A percentile compares a stretch with the other conserved stretches of the same genome.
Conservation (phyloP, 2,329 filamentous ascomycete genomes). For the Neofusicoccum sp. region DNA sequence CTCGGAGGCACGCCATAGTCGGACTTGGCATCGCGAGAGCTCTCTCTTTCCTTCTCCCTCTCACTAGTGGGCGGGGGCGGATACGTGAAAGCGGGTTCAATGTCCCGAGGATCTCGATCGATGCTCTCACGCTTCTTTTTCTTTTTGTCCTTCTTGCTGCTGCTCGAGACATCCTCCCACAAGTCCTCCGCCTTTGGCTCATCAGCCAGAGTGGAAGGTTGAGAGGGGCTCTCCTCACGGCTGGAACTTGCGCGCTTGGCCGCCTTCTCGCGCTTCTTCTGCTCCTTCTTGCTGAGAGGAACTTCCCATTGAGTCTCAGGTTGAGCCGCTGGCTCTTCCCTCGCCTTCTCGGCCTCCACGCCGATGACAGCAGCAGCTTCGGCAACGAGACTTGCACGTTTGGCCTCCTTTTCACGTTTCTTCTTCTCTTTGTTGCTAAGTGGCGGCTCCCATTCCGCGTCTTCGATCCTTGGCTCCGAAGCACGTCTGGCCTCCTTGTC, state of each 20-base stretch:
- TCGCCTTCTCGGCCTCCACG: conserved; percentile 18
- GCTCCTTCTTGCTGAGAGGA: conserved; percentile 24
- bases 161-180: conserved; percentile 16
- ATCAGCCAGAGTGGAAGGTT: conserved; percentile 13
- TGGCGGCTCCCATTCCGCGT: conserved; percentile 34
- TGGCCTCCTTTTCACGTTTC: conserved; percentile 45
- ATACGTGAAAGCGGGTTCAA: conserved; percentile 21
- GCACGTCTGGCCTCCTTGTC: not conserved
- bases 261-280: conserved; percentile 27
- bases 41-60: not conserved
- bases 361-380: conserved; percentile 22
- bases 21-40: conserved; percentile 2
- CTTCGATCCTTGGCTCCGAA: not conserved
- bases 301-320: conserved; percentile 10
- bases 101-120: conserved; percentile 34
- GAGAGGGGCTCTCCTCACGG: conserved; percentile 4
- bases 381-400: conserved; percentile 27
- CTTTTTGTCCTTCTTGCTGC: conserved; percentile 31
- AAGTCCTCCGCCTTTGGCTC: conserved; percentile 19
- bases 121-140: conserved; percentile 30
- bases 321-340: conserved; percentile 34
- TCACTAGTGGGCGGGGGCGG: not conserved
- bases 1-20: not conserved
- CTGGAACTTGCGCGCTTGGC: conserved; percentile 13
- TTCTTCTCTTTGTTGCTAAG: conserved; percentile 36